Conservation (phyloP, 2,329 filamentous ascomycete genomes). For the Claviceps pusilla region DNA sequence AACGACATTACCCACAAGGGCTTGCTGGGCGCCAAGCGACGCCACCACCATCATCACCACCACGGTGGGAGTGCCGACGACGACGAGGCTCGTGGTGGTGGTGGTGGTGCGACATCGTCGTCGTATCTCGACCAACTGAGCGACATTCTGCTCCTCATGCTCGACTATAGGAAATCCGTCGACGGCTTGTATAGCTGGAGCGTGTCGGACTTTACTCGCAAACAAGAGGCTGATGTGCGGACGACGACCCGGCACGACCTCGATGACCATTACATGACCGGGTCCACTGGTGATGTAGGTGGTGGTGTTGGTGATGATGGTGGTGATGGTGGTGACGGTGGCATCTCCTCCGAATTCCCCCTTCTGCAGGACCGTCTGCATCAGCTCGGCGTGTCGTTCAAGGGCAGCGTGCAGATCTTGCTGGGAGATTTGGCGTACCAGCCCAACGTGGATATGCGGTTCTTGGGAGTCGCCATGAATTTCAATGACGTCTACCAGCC, state of each 20-base stretch:
- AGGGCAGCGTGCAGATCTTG: slow-evolving; percentile 59
- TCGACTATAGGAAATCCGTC: slow-evolving; percentile 81
- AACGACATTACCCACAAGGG: slow-evolving; percentile 93
- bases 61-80: slow-evolving; percentile 26
- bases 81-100: slow-evolving; percentile 33
- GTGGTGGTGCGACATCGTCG: slow-evolving; percentile 25
- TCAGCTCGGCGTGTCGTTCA: slow-evolving; percentile 61
- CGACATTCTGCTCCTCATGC: slow-evolving; percentile 85
- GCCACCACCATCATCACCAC: slow-evolving; percentile 12
- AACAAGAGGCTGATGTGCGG: slow-evolving; percentile 74
- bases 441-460: slow-evolving; percentile 86
- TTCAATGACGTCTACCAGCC: slow-evolving; percentile 95
- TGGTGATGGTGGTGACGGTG: slow-evolving; percentile 9
- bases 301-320: not conserved
- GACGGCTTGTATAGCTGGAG: slow-evolving; percentile 91
- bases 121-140: slow-evolving; percentile 87
- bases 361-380: slow-evolving; percentile 59
- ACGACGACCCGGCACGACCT: slow-evolving; percentile 37
- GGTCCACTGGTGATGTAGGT: slow-evolving; percentile 19
- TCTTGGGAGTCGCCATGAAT: slow-evolving; percentile 94
- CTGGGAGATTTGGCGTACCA: slow-evolving; percentile 86
- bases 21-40: slow-evolving; percentile 58
- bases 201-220: slow-evolving; percentile 79
- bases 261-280: slow-evolving; percentile 12
- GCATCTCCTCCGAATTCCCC: slow-evolving; percentile 52